These are phyloP conservation scores for Trametes meyenii DNA, from an alignment of 768 basidiomycete genomes.

Conservation along the genomic window DNA sequence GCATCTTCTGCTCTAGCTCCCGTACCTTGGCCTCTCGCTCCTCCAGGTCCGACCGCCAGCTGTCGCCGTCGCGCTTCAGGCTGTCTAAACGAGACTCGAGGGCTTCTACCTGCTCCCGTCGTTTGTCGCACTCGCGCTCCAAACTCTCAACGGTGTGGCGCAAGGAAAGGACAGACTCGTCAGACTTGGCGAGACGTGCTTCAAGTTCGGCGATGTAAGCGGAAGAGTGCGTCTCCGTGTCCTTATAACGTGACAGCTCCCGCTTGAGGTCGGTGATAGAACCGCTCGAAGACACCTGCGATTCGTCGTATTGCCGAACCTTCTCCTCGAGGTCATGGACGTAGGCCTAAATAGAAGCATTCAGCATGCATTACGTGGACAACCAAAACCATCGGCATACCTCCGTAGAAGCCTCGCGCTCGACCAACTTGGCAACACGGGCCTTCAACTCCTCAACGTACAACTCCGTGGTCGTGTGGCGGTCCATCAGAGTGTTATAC, in stretches of 20 bases:
- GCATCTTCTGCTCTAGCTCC: slow-evolving; percentile 77
- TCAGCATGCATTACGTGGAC: slow-evolving; percentile 1
- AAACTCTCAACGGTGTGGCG: slow-evolving; percentile 73
- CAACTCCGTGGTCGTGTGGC: slow-evolving; percentile 77
- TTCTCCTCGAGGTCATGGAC: slow-evolving; percentile 92
- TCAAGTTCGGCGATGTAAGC: slow-evolving; percentile 90
- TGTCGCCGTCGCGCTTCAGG: slow-evolving; percentile 73
- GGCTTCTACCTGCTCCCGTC: slow-evolving; percentile 68
- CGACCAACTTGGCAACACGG: slow-evolving; percentile 79
- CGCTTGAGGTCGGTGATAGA: slow-evolving; percentile 82
- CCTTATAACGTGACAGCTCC: slow-evolving; percentile 78
- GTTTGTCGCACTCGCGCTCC: slow-evolving; percentile 75
- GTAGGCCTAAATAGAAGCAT: slow-evolving; percentile 66
- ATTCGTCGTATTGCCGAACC: slow-evolving; percentile 84
- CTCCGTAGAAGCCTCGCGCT: slow-evolving; percentile 92
- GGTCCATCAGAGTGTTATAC: slow-evolving; percentile 60
- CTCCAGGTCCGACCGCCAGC: slow-evolving; percentile 85
- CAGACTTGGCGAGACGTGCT: slow-evolving; percentile 72
- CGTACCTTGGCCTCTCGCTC: slow-evolving; percentile 75
- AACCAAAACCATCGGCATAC: slow-evolving; percentile 45
- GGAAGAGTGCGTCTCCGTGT: slow-evolving; percentile 68
- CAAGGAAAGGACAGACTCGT: slow-evolving; percentile 73
- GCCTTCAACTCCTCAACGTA: slow-evolving; percentile 86
- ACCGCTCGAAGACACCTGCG: slow-evolving; percentile 71
- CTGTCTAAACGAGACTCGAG: slow-evolving; percentile 73